A percentile compares a stretch with the other conserved stretches of the same genome.
phyloP scores from a whole-genome alignment of 169 alveolate species.

The Plasmodium vivax region DNA sequence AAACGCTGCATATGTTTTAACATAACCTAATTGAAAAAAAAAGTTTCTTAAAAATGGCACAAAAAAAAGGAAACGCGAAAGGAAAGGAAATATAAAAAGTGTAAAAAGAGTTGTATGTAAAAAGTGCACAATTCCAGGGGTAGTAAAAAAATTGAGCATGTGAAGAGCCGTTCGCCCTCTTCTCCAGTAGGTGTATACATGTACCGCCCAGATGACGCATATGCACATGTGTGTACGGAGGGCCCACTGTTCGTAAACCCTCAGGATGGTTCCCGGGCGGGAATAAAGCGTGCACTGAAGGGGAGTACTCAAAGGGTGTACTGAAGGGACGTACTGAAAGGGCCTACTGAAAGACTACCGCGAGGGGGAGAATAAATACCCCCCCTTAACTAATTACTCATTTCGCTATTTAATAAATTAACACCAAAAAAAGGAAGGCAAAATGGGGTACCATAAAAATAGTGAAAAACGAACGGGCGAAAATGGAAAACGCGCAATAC shows the following conservation, averaged over 20 bases:
- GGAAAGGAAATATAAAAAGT: not conserved
- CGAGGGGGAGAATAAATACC: not conserved
- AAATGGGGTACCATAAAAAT: not conserved
- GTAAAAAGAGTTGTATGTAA: not conserved
- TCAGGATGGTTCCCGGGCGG: not conserved
- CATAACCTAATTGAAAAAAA: not conserved
- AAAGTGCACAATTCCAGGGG: not conserved
- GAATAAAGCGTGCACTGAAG: not conserved
- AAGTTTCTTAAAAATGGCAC: not conserved
- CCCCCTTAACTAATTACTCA: not conserved
- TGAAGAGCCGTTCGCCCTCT: not conserved
- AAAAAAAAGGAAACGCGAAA: not conserved
- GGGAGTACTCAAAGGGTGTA: not conserved
- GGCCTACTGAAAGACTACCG: not conserved
- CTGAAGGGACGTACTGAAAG: too few species aligned
- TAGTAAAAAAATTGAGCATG: not conserved
- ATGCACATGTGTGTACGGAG: not conserved
- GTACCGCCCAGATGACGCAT: not conserved
- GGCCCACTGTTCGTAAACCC: not conserved
- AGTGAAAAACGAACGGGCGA: not conserved
- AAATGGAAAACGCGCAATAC: not conserved
- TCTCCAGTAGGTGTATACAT: not conserved
- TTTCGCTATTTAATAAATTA: not conserved
- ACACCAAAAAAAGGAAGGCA: not conserved
- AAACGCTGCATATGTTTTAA: not conserved